Evolutionary conservation across 2,329 filamentous ascomycete genomes (phyloP), one percentile per base, ranked within the genome.

Genomic region (Claviceps digitariae): DNA sequence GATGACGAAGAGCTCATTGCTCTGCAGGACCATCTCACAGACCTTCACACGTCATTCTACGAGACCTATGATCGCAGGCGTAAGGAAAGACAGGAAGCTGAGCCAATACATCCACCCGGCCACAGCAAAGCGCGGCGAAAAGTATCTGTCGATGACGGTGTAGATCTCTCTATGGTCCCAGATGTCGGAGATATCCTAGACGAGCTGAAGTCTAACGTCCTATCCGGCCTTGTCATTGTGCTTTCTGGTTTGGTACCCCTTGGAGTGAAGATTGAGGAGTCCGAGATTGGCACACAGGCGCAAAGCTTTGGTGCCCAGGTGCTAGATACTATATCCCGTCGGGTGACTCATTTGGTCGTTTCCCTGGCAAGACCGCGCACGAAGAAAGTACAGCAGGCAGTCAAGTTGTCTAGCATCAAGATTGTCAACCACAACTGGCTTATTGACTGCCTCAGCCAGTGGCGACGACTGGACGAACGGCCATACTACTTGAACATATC

Each of bases 361-460:
- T 84, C 81, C 51, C 81, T 80, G 20, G 75, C 79, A 17, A 76
- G 85, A 25, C 86, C 86, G 34, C 83, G 90, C 23, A 97, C 93
- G 0, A 85, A 88, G 52, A 98, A 98, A 69, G 89, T 97, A 45
- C 84, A 87, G 48, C 85, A 90, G 67, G 93, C 93, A 0, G 84
- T 87, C 15, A 82, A 83, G 57, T 86, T 89, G 53, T 75, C 85
- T 0, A 81, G 82, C 51, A 87, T 97, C 67, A 90, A 90, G 66
- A 95, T 98, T 55, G 93, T 98, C 48, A 90, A 85, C 60, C 86
- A 90, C 52, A 82, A 88, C 61, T 98, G 93, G 93, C 81, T 98
- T 31, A 77, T 84, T 34, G 86, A 90, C 59, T 94, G 84, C 53
- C 81, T 97, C 57, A 85, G 82, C 27, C 84, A 86, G 65, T 98